phyloP scores from a whole-genome alignment of 257 asterid genomes.

The Rehmannia glutinosa region DNA sequence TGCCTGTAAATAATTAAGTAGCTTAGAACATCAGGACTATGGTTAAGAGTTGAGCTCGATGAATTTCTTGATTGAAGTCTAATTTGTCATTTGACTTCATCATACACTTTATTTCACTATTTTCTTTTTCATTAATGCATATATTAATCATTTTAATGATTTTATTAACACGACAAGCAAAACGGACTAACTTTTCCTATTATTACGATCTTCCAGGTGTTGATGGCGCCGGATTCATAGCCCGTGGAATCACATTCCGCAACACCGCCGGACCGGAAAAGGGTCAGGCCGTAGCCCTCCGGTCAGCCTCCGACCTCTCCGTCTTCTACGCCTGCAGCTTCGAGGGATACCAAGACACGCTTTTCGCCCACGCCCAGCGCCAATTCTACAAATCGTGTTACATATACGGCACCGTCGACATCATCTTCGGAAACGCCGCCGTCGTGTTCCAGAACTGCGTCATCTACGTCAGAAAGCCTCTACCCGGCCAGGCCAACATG shows the following conservation, averaged over 20 bases:
- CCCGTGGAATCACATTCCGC: conserved; percentile 83
- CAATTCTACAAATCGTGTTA: too few relatives aligned
- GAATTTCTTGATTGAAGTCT: too few relatives aligned
- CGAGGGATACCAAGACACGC: conserved; percentile 89
- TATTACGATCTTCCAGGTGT: too few relatives aligned
- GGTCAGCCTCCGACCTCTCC: conserved; percentile 84
- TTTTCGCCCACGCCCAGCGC: conserved; percentile 74
- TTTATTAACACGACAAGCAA: too few relatives aligned
- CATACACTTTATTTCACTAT: too few relatives aligned
- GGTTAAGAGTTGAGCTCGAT: too few relatives aligned
- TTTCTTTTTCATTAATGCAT: too few relatives aligned
- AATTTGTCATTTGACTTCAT: too few relatives aligned
- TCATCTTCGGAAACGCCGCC: conserved; percentile 88
- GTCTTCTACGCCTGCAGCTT: conserved; percentile 72
- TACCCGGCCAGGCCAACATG: conserved; percentile 60
- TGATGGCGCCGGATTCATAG: conserved; percentile 74
- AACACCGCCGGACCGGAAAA: conserved; percentile 69
- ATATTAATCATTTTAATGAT: too few relatives aligned
- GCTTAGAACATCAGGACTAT: too few relatives aligned
- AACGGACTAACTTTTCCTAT: too few relatives aligned
- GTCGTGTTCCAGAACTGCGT: conserved; percentile 65
- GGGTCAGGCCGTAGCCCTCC: conserved; percentile 85
- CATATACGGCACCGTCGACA: conserved; percentile 76
- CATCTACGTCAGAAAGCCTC: conserved; percentile 69
- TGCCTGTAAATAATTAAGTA: too few relatives aligned